Conservation (phyloP, 441 rosid genomes). For the Pelargonium australe region DNA sequence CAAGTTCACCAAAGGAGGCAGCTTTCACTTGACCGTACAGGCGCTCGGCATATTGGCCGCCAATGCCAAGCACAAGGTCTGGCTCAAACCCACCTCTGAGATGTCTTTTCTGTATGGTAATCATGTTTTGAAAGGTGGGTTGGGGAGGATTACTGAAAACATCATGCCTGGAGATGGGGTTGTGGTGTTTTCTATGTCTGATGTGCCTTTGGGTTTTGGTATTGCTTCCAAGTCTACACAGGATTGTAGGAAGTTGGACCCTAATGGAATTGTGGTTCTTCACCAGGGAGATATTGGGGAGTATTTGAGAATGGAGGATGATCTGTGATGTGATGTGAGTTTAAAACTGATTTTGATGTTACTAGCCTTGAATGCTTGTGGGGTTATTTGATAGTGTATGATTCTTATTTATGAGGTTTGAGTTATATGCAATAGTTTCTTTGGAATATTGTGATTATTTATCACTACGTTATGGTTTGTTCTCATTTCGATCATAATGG, state of each 20-base stretch:
- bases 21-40: conserved; percentile 66
- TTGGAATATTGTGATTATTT: too few species aligned
- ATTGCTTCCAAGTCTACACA: conserved; percentile 75
- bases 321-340: conserved; percentile 25
- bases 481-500: too few species aligned
- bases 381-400: too few species aligned
- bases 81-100: conserved; percentile 91
- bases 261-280: conserved; percentile 78
- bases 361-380: too few species aligned
- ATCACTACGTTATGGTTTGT: too few species aligned
- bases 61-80: conserved; percentile 80
- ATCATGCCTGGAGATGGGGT: conserved; percentile 70
- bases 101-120: conserved; percentile 91
- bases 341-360: too few species aligned
- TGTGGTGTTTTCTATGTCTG: conserved; percentile 84
- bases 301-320: conserved; percentile 90
- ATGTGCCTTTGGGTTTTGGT: conserved; percentile 83
- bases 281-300: conserved; percentile 71
- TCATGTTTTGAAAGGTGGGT: conserved; percentile 88
- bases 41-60: conserved; percentile 53
- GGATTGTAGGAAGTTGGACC: conserved; percentile 84
- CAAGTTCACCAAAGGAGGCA: conserved; percentile 71
- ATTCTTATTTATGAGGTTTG: too few species aligned
- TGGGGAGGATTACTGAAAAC: conserved; percentile 82
- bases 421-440: too few species aligned